phyloP scores from a whole-genome alignment of 257 asterid species.

The Marsdenia floribunda region DNA sequence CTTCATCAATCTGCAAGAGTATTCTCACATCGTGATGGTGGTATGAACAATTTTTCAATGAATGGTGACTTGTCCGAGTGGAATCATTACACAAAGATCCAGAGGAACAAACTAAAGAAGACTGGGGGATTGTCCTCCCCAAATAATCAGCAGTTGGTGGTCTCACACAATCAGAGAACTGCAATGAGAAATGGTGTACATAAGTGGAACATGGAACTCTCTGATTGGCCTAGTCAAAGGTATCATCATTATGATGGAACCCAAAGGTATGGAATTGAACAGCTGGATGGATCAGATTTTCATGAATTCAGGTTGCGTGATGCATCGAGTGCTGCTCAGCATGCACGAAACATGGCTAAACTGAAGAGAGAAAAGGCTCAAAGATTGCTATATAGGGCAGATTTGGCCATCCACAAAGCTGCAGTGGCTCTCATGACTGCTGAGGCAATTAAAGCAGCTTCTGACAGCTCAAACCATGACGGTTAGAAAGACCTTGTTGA shows the following conservation, averaged over 20 bases:
- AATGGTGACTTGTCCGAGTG: conserved; percentile 50
- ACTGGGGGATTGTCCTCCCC: conserved; percentile 40
- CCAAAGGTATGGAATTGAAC: conserved; percentile 35
- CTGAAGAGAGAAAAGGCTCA: conserved; percentile 80
- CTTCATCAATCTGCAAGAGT: conserved; percentile 46
- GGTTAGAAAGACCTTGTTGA: conserved; percentile 24
- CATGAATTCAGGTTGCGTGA: conserved; percentile 66
- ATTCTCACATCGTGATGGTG: conserved; percentile 54
- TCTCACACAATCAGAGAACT: conserved; percentile 39
- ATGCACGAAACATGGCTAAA: conserved; percentile 59
- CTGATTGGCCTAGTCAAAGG: conserved; percentile 49
- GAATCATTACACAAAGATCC: conserved; percentile 45
- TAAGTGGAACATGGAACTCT: conserved; percentile 46
- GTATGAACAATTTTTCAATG: conserved; percentile 38
- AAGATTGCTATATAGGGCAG: conserved; percentile 62
- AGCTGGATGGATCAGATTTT: conserved; percentile 41
- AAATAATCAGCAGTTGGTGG: conserved; percentile 28
- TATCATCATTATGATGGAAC: conserved; percentile 31
- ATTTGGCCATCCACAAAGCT: conserved; percentile 78
- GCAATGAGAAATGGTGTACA: conserved; percentile 52
- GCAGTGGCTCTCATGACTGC: conserved; percentile 70
- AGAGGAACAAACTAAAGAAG: conserved; percentile 54
- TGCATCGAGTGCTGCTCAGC: conserved; percentile 59
- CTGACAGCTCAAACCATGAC: conserved; percentile 29
- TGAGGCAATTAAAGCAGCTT: conserved; percentile 61